phyloP scores from a whole-genome alignment of 1,139 yeast genomes.

The Pichia sp. region DNA sequence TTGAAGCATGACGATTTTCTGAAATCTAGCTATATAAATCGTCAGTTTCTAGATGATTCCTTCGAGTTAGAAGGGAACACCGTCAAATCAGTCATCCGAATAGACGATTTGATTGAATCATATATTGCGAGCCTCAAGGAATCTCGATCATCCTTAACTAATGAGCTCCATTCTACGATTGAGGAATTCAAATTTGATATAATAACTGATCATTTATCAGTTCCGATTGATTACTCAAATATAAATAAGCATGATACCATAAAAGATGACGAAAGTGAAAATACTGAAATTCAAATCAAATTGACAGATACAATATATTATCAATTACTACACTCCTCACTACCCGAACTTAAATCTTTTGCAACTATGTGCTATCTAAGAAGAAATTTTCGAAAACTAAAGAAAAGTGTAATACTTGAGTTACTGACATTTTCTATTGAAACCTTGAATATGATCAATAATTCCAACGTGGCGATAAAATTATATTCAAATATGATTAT shows the following conservation, averaged over 20 bases:
- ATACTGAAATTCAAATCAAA: constrained; percentile 7
- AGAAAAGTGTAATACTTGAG: neutral
- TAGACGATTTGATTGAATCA: too few relatives aligned
- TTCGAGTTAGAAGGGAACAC: too few relatives aligned
- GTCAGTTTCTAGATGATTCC: too few relatives aligned
- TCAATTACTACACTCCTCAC: constrained; percentile 17
- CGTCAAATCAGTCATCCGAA: too few relatives aligned
- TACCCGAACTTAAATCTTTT: constrained; percentile 14
- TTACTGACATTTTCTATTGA: constrained; percentile 3
- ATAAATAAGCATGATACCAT: neutral
- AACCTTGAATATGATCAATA: constrained; percentile 6
- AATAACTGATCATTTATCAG: constrained; percentile 15
- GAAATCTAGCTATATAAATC: too few relatives aligned
- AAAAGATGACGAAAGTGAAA: neutral
- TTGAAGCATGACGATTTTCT: too few relatives aligned
- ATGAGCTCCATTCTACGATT: constrained; percentile 9
- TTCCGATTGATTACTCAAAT: neutral
- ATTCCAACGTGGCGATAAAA: constrained; percentile 4
- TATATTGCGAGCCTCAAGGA: neutral
- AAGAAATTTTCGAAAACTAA: constrained; percentile 1
- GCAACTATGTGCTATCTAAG: constrained; percentile 13
- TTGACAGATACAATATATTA: constrained; percentile 15
- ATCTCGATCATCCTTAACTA: neutral
- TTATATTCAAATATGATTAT: constrained; percentile 8
- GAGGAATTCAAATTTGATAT: constrained; percentile 24